Percentiles rank a stretch among this genome's conserved stretches.
These are phyloP conservation scores for Carpinus fangiana DNA, from an alignment of 306 rosid species.

Conservation along the genomic window DNA sequence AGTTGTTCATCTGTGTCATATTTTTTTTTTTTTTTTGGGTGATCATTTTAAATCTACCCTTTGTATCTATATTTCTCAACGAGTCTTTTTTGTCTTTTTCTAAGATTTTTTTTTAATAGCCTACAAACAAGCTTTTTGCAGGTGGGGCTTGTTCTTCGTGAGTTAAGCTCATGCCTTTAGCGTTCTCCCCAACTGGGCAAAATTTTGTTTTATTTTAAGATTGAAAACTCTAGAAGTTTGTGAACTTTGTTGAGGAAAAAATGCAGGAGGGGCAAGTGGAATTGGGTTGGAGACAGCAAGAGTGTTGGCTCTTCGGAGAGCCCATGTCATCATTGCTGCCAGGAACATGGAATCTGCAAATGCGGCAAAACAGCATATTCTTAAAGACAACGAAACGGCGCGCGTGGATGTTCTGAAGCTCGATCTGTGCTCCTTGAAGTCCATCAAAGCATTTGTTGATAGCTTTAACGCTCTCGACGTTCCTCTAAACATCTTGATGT, in stretches of 20 bases:
- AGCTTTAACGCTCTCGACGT: conserved; percentile 66
- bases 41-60: too few species aligned
- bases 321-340: conserved; percentile 68
- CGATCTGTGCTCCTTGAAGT: conserved; percentile 66
- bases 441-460: conserved; percentile 59
- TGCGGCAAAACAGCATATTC: conserved; percentile 56
- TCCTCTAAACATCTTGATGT: conserved; percentile 90
- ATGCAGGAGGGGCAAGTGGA: conserved; percentile 93
- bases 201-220: too few species aligned
- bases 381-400: conserved; percentile 45
- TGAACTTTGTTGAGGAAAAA: background rate
- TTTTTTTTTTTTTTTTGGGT: too few species aligned
- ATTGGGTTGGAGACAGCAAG: conserved; percentile 87
- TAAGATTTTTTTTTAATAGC: too few species aligned
- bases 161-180: too few species aligned
- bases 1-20: too few species aligned
- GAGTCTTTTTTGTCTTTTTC: background rate
- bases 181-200: too few species aligned
- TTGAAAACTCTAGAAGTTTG: too few species aligned
- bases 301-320: conserved; percentile 67
- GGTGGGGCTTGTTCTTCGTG: too few species aligned
- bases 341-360: conserved; percentile 75
- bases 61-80: background rate
- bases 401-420: conserved; percentile 62
- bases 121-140: too few species aligned